phyloP scores from a whole-genome alignment of 768 basidiomycete species.

The Rubroboletus pulcherrimus region DNA sequence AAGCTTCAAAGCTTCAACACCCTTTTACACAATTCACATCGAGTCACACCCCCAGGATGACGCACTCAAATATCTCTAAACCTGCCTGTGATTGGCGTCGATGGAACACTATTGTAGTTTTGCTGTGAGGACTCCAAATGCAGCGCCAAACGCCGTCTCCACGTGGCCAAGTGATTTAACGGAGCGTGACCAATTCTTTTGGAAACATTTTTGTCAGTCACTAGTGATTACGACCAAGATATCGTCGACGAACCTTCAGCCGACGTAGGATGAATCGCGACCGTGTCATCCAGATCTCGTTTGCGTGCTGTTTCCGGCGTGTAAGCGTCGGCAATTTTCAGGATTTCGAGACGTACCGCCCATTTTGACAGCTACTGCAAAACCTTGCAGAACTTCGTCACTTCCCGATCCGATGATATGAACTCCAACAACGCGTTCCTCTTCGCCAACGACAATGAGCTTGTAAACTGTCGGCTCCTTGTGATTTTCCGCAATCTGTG shows the following conservation, averaged over 20 bases:
- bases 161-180: slow-evolving; percentile 33
- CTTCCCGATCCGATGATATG: slow-evolving; percentile 90
- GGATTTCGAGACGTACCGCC: slow-evolving; percentile 43
- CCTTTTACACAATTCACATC: neutral
- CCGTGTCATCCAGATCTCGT: slow-evolving; percentile 79
- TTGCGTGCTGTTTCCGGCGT: slow-evolving; percentile 52
- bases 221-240: neutral
- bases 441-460: slow-evolving; percentile 78
- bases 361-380: slow-evolving; percentile 98
- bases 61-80: neutral
- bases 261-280: slow-evolving; percentile 90
- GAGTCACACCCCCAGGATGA: neutral
- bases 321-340: slow-evolving; percentile 3
- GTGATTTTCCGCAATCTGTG: slow-evolving; percentile 84
- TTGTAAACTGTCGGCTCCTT: slow-evolving; percentile 97
- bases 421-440: slow-evolving; percentile 94
- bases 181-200: slow-evolving; percentile 56
- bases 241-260: slow-evolving; percentile 59
- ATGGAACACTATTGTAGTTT: neutral
- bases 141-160: no score
- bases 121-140: neutral
- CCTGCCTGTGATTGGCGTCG: neutral
- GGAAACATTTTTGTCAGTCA: slow-evolving; percentile 16
- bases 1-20: neutral
- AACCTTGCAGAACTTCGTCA: slow-evolving; percentile 95